Evolutionary conservation across 257 asterid species (phyloP), one percentile per base, ranked within the genome.

Genomic region (Jacaranda copaia): DNA sequence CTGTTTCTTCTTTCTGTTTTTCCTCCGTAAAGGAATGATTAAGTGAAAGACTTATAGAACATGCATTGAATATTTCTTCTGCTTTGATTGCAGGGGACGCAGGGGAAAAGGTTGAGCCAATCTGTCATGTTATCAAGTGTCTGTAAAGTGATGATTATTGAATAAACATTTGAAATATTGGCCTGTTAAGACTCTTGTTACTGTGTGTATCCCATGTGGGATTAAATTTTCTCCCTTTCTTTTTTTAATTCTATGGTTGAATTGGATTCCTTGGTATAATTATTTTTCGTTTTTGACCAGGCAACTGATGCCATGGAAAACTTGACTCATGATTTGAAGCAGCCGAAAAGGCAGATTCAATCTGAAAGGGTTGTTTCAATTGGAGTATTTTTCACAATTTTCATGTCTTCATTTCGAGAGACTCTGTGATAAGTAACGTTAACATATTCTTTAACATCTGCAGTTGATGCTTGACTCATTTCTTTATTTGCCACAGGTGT

Each of bases 321-420:
- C 55, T 77, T 89, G 62, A 68, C n/a, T 18, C 9, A 40, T 61
- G 81, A 85, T 77, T 64, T 89, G 45, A 78, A 68, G 61, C 87
- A 81, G 85, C 74, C 85, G 49, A 87, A 79, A 77, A 79, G 68
- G 84, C 84, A 89, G 70, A 87, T 89, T 79, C 88, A 85, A 73
- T 75, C 81, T 2, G 87, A 82, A 38, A 87, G 89, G 84, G 79
- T 52, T 77, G 81, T 56, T 72, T 72, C 87, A 18, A 57, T 89
- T 62, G 71, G 68, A 73, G 94, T 89, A 84, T 59, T 51, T 36
- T 60, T 46, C 66, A 16, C 38, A n/a, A n/a, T n/a, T n/a, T 25
- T 25, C 32, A 25, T 25, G 32, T 25, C 32, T 25, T 25, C 32
- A 2, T 25, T 25, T 25, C 1, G 32, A 25, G 32, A 25, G 32